Evolutionary conservation across 2,329 filamentous ascomycete genomes (phyloP).

Genomic region (Zasmidium citrigriseum): DNA sequence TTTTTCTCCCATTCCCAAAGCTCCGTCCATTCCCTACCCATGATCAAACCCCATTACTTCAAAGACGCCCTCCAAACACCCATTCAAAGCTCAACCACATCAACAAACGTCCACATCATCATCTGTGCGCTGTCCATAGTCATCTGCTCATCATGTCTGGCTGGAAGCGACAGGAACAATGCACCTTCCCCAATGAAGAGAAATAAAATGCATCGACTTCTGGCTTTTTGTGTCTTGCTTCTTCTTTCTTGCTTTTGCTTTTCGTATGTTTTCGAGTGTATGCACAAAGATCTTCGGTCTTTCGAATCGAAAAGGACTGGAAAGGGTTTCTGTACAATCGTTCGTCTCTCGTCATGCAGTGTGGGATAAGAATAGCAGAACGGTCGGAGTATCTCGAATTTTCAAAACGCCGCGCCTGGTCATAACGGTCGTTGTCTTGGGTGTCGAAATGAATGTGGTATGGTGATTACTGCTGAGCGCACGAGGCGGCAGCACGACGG

Average conservation of each 20-base stretch:
- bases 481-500: conserved; percentile 57
- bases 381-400: conserved; percentile 5
- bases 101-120: neutral
- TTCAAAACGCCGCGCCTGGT: neutral
- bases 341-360: neutral
- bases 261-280: neutral
- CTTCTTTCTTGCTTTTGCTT: neutral
- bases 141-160: conserved; percentile 1
- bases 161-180: neutral
- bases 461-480: conserved; percentile 1
- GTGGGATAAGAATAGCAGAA: conserved; percentile 2
- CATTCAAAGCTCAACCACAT: neutral
- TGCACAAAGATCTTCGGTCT: neutral
- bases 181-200: neutral
- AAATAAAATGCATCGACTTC: neutral
- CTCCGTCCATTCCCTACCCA: neutral
- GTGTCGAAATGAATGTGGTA: conserved; percentile 2
- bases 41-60: neutral
- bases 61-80: neutral
- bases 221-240: neutral
- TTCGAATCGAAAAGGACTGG: conserved; percentile 1
- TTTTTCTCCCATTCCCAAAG: neutral
- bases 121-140: neutral
- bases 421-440: conserved; percentile 4
- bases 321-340: conserved; percentile 5